Evolutionary conservation across 2,329 filamentous ascomycete species (phyloP), one percentile per base, ranked within the genome.

Genomic region (Stagonosporopsis cucurbitacearum): DNA sequence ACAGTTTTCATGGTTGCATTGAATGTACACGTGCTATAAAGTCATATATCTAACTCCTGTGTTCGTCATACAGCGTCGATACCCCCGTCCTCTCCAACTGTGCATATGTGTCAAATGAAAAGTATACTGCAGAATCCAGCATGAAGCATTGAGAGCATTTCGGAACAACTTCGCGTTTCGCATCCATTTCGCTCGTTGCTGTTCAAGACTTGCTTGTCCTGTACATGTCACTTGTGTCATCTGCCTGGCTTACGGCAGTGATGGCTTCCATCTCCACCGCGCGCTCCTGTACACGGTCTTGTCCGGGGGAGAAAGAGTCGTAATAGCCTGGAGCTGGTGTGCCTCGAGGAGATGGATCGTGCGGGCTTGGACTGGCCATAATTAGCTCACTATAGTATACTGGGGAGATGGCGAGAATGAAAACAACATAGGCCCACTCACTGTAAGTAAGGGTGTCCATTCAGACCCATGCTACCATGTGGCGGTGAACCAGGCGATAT

Each of bases 181-280:
- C 15, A n/a, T 9, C 15, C 1, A 17, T 36, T 17, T 32, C 8
- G 17, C 13, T 4, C 1, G 9, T 36, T 23, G 6, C 6, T 0
- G 23, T n/a, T 55, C 47, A 55, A 28, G 36, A 25, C 36, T 55
- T 55, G 39, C 41, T 50, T n/a, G 22, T 15, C 23, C 46, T 41
- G 11, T 37, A 19, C 9, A 17, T 1, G 20, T 50, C 20, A 5
- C 15, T 11, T 0, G 25, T 8, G 6, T 45, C 52, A 4, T 20
- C 26, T 7, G 28, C n/a, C 19, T 43, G 35, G 4, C 11, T 17
- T 2, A 36, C 22, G 1, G 46, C 41, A 6, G 53, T 47, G 17
- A 55, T 42, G 23, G 46, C 47, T 17, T 50, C 53, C 53, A 55
- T 55, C 36, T 55, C 53, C 1, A 42, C 53, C 11, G 53, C n/a